Evolutionary conservation across 169 alveolate genomes (phyloP), one percentile per base, ranked within the genome.

Genomic region (Plasmodium malariae): DNA sequence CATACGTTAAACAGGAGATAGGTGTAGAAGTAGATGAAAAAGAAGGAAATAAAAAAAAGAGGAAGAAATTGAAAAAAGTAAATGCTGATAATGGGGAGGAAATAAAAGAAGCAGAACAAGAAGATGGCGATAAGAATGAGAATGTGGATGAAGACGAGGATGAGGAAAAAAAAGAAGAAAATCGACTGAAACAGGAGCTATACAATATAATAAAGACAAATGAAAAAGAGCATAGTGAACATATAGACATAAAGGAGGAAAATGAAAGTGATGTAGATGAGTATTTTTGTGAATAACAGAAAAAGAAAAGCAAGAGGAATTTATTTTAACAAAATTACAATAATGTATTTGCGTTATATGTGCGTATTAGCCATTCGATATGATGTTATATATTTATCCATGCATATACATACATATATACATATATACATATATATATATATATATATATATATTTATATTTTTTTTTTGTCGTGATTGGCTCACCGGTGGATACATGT

Each of bases 241-340:
- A 32, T 24, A 21, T 14, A 14, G 73, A 76, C 7, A 34, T 48
- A 26, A 34, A 9, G 14, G 68, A 30, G 0, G 78, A 43, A 26
- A 62, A 48, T 30, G 74, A 60, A 43, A 54, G 71, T 60, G 76
- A 63, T 32, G 76, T 76, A 0, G 89, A 76, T 11, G 89, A 76
- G n/a, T 76, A 76, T 51, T 76, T 76, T 26, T 76, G 57, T 17
- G 69, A 34, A 40, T 2, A 24, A 49, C 12, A 6, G 67, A 49
- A 1, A 26, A 26, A 6, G 26, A 21, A 26, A 62, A 34, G 26
- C 1, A 19, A 37, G 17, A 43, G n/a, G 7, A 28, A 9, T n/a
- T n/a, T n/a, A n/a, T n/a, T n/a, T n/a, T n/a, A n/a, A n/a, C n/a
- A n/a, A n/a, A n/a, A n/a, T n/a, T n/a, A n/a, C n/a, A n/a, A n/a